Conservation (phyloP, 495 filamentous ascomycete species). For the Xylaria grammica region DNA sequence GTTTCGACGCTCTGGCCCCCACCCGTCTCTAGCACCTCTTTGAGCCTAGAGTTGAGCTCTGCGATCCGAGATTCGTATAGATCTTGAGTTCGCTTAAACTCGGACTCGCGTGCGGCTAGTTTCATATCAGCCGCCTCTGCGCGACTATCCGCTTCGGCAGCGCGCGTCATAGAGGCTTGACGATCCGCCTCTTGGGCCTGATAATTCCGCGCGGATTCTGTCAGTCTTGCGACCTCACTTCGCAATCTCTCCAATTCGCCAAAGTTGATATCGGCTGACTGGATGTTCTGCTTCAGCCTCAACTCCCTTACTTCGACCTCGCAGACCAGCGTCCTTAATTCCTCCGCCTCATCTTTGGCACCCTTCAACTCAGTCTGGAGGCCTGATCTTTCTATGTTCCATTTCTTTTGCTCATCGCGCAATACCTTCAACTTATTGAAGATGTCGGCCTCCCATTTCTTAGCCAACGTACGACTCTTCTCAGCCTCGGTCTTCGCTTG, state of each 20-base stretch:
- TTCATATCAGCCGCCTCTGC: constrained; percentile 57
- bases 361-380: constrained; percentile 60
- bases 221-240: constrained; percentile 61
- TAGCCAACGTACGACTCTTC: constrained; percentile 65
- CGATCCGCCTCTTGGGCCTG: constrained; percentile 64
- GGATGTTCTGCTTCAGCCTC: constrained; percentile 60
- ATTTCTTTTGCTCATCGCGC: constrained; percentile 71
- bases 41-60: constrained; percentile 46
- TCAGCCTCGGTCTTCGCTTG: constrained; percentile 69
- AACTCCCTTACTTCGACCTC: constrained; percentile 67
- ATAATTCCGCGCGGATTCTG: constrained; percentile 58
- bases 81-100: constrained; percentile 51
- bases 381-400: constrained; percentile 57
- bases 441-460: constrained; percentile 74
- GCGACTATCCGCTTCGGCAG: constrained; percentile 56
- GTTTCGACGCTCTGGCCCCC: constrained; percentile 31
- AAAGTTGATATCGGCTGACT: constrained; percentile 61
- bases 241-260: constrained; percentile 64
- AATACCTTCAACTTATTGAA: constrained; percentile 62
- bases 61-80: constrained; percentile 52
- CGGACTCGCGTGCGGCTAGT: constrained; percentile 57
- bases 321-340: constrained; percentile 61
- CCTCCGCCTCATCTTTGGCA: constrained; percentile 57
- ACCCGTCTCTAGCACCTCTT: constrained; percentile 41
- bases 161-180: constrained; percentile 53